Base-by-base conservation (phyloP, 345 rosid genomes). In the sweet orange (Citrus sinensis) region DNA sequence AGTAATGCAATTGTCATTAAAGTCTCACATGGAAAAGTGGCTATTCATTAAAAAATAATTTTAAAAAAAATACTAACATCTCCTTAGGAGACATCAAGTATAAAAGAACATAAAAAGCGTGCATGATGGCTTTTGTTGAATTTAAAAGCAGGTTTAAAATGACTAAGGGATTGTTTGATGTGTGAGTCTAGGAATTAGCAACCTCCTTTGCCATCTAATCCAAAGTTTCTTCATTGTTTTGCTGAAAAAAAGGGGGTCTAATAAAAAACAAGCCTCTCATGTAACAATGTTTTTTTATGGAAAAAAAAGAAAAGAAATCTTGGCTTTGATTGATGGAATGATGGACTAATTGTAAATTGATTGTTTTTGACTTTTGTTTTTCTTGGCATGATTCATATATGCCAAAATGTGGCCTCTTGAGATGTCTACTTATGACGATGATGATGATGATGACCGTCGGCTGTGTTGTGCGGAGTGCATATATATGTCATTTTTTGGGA, bases 1-100 rank as follows among this genome's bases (percentile, higher is more conserved):
- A 71, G 73, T 64, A 63, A 3, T 68, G n/a, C 55, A 0, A 59
- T 65, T 74, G 85, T 82, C 85, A 82, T 49, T 56, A 62, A 66
- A 17, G 9, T 34, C 1, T 8, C 22, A 22, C 3, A 22, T 34
- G 4, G 20, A 20, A 19, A 25, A 19, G 14, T 1, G 2, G 5
- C 1, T 20, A 35, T 5, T 11, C 10, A 32, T 55, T 22, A 29
- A 7, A 7, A 4, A 64, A 66, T 7, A 46, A 46, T 4, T 11
- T 46, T 19, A 3, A 8, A 2, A 27, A 6, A 27, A 6, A 30
- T 3, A 4, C 0, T 1, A 13, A 68, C 34, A 51, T 49, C 60
- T 62, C 30, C 30, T 25, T 13, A 2, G 25, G 27, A 14, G 20
- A 17, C 55, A 49, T 70, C 5, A 7, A 68, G 17, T n/a, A 1